phyloP scores from a whole-genome alignment of 2,329 filamentous ascomycete species.

The Dothidotthia symphoricarpi region DNA sequence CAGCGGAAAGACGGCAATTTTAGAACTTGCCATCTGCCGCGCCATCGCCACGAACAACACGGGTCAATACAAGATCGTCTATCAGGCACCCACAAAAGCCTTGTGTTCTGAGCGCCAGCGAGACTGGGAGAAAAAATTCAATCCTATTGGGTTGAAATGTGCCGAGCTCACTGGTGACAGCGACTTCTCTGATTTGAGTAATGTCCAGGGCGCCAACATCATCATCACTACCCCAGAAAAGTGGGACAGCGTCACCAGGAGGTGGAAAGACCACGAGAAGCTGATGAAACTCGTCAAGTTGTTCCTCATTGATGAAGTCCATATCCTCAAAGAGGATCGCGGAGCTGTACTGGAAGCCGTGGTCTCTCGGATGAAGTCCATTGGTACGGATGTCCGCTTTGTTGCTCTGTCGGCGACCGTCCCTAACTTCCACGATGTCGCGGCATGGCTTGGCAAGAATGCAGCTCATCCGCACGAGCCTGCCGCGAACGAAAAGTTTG shows the following conservation, averaged over 20 bases:
- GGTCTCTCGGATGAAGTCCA: conserved; percentile 82
- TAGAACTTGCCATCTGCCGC: conserved; percentile 79
- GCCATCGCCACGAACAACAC: conserved; percentile 58
- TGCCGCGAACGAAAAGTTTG: conserved; percentile 68
- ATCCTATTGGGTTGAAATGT: conserved; percentile 63
- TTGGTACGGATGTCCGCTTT: conserved; percentile 72
- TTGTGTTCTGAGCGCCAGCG: conserved; percentile 72
- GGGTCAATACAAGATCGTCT: conserved; percentile 74
- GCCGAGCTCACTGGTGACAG: conserved; percentile 83
- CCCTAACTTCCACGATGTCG: conserved; percentile 78
- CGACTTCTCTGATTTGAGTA: conserved; percentile 62
- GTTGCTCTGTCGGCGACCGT: conserved; percentile 80
- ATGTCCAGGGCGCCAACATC: conserved; percentile 71
- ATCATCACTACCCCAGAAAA: conserved; percentile 89
- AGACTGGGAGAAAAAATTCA: conserved; percentile 77
- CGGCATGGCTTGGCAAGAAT: conserved; percentile 72
- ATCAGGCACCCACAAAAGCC: conserved; percentile 81
- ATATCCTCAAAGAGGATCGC: conserved; percentile 76
- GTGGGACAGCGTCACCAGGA: conserved; percentile 85
- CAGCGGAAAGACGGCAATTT: conserved; percentile 78
- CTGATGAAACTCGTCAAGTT: conserved; percentile 74
- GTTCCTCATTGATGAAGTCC: conserved; percentile 84
- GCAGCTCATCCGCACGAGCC: conserved; percentile 59
- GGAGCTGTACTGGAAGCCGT: conserved; percentile 81
- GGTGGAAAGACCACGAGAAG: conserved; percentile 77